These are phyloP conservation scores for Cryptococcus sp. DNA, from an alignment of 1,284 basidiomycete species.

Conservation along the genomic window DNA sequence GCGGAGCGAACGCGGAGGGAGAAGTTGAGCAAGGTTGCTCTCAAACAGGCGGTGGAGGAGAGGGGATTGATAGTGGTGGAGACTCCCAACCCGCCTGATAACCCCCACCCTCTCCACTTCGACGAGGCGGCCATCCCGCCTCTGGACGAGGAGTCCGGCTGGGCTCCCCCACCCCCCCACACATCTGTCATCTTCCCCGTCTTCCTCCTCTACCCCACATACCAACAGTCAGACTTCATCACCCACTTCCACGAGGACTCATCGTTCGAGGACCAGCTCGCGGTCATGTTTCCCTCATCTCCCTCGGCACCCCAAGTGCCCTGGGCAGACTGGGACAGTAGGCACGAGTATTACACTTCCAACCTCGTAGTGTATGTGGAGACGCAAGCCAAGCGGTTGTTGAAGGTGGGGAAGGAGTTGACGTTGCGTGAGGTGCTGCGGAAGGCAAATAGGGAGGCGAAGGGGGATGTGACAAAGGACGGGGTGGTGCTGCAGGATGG, in stretches of 20 bases:
- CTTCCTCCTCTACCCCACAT: constrained; percentile 88
- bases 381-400: constrained; percentile 67
- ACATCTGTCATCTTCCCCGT: constrained; percentile 77
- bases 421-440: constrained; percentile 70
- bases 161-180: constrained; percentile 55
- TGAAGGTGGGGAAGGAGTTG: constrained; percentile 89
- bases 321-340: constrained; percentile 71
- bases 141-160: constrained; percentile 51
- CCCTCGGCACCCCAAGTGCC: constrained; percentile 31
- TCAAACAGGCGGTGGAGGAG: constrained; percentile 31
- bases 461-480: constrained; percentile 61
- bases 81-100: constrained; percentile 55
- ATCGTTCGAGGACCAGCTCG: constrained; percentile 73
- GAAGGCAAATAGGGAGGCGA: constrained; percentile 55
- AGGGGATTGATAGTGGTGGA: constrained; percentile 41
- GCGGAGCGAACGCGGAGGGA: constrained; percentile 38
- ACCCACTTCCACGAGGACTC: constrained; percentile 81
- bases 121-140: constrained; percentile 43
- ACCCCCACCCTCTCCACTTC: constrained; percentile 55
- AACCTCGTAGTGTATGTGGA: constrained; percentile 78
- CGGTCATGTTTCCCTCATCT: constrained; percentile 68
- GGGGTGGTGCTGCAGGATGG: constrained; percentile 84
- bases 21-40: constrained; percentile 28
- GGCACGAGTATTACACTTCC: constrained; percentile 65
- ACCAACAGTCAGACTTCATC: constrained; percentile 83